Evolutionary conservation across 495 filamentous ascomycete species (phyloP).

Genomic region (Aspergillus sclerotioniger): DNA sequence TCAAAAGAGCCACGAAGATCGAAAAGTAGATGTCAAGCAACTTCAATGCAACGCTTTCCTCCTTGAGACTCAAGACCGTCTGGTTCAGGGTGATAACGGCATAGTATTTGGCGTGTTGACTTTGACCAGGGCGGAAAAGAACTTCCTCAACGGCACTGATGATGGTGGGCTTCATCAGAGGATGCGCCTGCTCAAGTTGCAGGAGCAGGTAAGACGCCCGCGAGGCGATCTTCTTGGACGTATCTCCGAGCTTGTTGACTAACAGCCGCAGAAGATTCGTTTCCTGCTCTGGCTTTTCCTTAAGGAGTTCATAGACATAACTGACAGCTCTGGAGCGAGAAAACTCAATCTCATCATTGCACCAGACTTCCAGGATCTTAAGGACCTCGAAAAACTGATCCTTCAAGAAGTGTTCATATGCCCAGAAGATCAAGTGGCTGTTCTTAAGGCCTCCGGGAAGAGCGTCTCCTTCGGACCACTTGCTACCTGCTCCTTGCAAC

Average conservation of each 20-base stretch:
- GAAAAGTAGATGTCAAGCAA: constrained; percentile 88
- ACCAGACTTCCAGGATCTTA: constrained; percentile 86
- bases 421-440: constrained; percentile 81
- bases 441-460: constrained; percentile 70
- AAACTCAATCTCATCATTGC: constrained; percentile 89
- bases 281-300: constrained; percentile 96
- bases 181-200: constrained; percentile 84
- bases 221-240: constrained; percentile 89
- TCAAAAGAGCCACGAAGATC: constrained; percentile 74
- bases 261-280: constrained; percentile 86
- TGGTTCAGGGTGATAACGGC: constrained; percentile 96
- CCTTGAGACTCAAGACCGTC: constrained; percentile 80
- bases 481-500: constrained; percentile 53
- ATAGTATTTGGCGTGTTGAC: constrained; percentile 86
- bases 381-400: constrained; percentile 86
- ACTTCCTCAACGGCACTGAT: constrained; percentile 84
- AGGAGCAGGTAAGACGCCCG: constrained; percentile 86
- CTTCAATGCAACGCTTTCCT: constrained; percentile 76
- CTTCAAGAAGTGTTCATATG: constrained; percentile 93
- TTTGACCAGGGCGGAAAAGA: constrained; percentile 83
- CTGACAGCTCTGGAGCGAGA: constrained; percentile 80
- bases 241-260: constrained; percentile 94
- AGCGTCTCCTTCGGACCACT: constrained; percentile 63
- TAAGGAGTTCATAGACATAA: constrained; percentile 84
- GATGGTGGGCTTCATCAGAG: constrained; percentile 86